Evolutionary conservation across 768 basidiomycete species (phyloP), one percentile per base, ranked within the genome.

Genomic region (Russula brevipes): DNA sequence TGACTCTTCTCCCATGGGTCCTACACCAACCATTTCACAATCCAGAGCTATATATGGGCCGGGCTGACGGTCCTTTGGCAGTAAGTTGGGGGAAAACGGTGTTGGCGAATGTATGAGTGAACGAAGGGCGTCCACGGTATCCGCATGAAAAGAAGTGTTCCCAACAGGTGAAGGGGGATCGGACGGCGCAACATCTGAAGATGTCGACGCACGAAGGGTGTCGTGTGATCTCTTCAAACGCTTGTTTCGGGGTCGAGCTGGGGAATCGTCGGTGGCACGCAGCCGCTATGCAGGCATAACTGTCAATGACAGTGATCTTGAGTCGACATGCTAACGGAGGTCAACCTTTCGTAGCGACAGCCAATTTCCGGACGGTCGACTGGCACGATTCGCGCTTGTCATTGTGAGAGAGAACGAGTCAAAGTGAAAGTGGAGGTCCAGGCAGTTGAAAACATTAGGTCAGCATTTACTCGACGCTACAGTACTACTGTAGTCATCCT

Each of bases 11-110:
- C 91, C 92, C 31, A 86, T 80, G n/a, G 84, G 80, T 0, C 94
- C 94, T n/a, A 96, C 82, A 5, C 94, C 94, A 11, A 98, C 95
- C 94, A 98, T 97, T 75, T 98, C 96, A 69, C 96, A 98, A 74
- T 99, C 96, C 35, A 99, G 77, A 0, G 93, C 85, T 47, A 97
- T 76, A 66, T 89, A 89, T 70, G 82, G 87, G 53, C 88, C 88
- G 4, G 84, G 83, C 17, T 51, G 59, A 24, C 59, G 61, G 35
- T 68, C 61, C 46, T 60, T 67, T 30, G 31, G n/a, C n/a, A 59
- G 61, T 7, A 68, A 46, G 39, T 42, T 30, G 19, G 57, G 60
- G 24, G 58, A 19, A 50, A 49, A 57, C n/a, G 65, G 65, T 12
- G 24, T 55, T 52, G 86, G 85, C 3, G 55, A 35, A 58, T 45